Evolutionary conservation across 306 rosid genomes (phyloP), one percentile per base, ranked within the genome.

Genomic region (Medicago arabica): DNA sequence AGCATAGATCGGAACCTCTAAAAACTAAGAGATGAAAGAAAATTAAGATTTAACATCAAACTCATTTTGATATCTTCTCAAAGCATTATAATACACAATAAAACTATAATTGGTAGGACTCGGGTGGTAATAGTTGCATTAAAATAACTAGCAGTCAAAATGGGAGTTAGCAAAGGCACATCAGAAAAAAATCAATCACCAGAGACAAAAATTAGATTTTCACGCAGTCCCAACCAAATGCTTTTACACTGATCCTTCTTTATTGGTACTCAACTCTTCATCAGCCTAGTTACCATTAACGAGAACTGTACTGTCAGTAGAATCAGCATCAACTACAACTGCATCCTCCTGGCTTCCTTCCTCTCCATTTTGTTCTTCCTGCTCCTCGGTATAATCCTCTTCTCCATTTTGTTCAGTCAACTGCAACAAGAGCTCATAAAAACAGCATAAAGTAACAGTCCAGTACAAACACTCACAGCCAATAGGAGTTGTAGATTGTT

Each of bases 261-360:
- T 88, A 87, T 84, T 86, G 74, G 87, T 88, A 87, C 92, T 90
- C 91, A 83, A 89, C 89, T 92, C 96, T 96, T 92, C 98, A 5
- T 96, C 98, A 43, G 87, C 98, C 84, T 96, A 98, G 36, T 76
- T 90, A 39, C 96, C 92, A 67, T 96, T 96, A 69, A 96, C 65
- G 69, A 96, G 91, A 67, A 92, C 96, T 34, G 97, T 88, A 55
- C 97, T 96, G 58, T 96, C 99, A 1, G 91, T 83, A 71, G 98
- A 96, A 78, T 96, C 97, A 10, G 97, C 98, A 88, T 94, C 98
- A 67, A 90, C 93, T 44, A 92, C 98, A 31, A 92, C 88, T 61
- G 81, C 93, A 84, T 95, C 99, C 88, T 92, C 99, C 69, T 89
- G 99, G 89, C 97, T 96, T 62, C 87, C 97, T 78, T 87, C 97